These are phyloP conservation scores for Agaricus sinodeliciosus DNA, from an alignment of 768 basidiomycete species.

Conservation along the genomic window DNA sequence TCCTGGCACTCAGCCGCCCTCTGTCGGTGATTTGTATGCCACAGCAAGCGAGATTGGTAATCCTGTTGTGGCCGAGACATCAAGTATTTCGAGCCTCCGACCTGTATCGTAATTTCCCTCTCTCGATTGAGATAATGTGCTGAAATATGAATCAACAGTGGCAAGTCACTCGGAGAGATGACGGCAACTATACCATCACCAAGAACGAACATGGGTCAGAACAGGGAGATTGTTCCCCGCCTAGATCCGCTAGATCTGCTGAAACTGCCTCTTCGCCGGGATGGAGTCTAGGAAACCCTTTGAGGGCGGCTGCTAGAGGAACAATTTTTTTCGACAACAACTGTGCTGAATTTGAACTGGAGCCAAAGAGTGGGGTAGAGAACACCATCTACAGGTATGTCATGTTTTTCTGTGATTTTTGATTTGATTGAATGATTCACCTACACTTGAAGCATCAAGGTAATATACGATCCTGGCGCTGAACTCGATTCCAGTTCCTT, in stretches of 20 bases:
- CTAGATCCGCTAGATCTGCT: neutral
- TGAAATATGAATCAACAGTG: neutral
- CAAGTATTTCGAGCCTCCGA: neutral
- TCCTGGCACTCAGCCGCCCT: neutral
- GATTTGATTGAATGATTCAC: neutral
- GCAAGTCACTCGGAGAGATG: neutral
- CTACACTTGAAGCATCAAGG: neutral
- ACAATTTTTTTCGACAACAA: neutral
- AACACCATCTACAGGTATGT: neutral
- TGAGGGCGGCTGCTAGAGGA: neutral
- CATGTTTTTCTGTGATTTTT: neutral
- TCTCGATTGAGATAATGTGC: neutral
- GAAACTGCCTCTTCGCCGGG: neutral
- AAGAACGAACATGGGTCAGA: neutral
- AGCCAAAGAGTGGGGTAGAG: neutral
- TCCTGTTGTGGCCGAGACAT: neutral
- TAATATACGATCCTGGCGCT: neutral
- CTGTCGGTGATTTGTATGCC: neutral
- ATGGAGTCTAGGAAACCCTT: neutral
- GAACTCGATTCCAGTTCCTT: neutral
- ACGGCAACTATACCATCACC: slow-evolving; percentile 2
- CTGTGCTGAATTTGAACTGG: neutral
- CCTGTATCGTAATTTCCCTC: neutral
- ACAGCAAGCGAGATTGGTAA: neutral
- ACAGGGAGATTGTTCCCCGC: too few species aligned